phyloP scores from a whole-genome alignment of 2,329 filamentous ascomycete genomes.

The Thelonectria olida region DNA sequence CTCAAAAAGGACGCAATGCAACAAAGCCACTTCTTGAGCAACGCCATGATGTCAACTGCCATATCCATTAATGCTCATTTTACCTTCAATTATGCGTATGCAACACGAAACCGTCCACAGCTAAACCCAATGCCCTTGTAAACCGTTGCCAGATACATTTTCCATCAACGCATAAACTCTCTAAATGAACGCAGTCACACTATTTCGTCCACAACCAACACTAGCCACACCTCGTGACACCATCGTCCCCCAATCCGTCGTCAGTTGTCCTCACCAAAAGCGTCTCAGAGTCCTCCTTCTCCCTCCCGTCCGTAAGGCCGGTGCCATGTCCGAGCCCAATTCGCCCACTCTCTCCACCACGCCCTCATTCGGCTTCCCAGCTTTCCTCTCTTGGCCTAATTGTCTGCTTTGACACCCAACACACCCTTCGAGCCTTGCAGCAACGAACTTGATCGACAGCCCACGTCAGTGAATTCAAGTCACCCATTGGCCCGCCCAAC shows the following conservation, averaged over 20 bases:
- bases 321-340: background rate
- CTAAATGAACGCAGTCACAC: slow-evolving; percentile 24
- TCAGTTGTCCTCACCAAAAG: background rate
- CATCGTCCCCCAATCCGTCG: slow-evolving; percentile 13
- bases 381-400: slow-evolving; percentile 3
- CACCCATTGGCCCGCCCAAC: slow-evolving; percentile 24
- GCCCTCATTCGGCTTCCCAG: background rate
- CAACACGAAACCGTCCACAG: slow-evolving; percentile 2
- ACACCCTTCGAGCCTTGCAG: background rate
- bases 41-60: background rate
- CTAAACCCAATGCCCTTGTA: slow-evolving; percentile 1
- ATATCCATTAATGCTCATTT: slow-evolving; percentile 3
- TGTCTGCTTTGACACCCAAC: background rate
- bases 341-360: slow-evolving; percentile 1
- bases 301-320: slow-evolving; percentile 13
- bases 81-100: slow-evolving; percentile 16
- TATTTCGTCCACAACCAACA: slow-evolving; percentile 16
- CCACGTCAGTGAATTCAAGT: slow-evolving; percentile 27
- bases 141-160: slow-evolving; percentile 12
- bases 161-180: slow-evolving; percentile 33
- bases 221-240: slow-evolving; percentile 26
- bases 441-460: slow-evolving; percentile 28
- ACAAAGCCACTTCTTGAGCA: slow-evolving; percentile 2
- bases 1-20: slow-evolving; percentile 17
- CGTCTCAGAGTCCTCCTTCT: background rate